phyloP scores from a whole-genome alignment of 1,284 basidiomycete genomes.

The Inonotus hispidus region DNA sequence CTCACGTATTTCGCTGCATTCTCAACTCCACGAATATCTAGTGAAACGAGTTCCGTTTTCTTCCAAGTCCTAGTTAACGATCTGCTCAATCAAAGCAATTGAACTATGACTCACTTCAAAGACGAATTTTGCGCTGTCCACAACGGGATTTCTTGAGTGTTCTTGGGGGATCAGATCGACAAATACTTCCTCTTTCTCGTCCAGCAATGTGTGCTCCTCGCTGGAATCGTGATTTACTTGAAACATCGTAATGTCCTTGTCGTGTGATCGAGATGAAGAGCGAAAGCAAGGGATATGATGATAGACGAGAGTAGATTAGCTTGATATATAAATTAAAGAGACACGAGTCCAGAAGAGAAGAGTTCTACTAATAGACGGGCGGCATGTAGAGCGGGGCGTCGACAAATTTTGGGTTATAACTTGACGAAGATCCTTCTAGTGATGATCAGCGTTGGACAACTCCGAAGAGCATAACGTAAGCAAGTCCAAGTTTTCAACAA shows the following conservation, averaged over 20 bases:
- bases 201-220: neutral
- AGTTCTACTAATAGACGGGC: neutral
- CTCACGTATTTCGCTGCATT: constrained; percentile 57
- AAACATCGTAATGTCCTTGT: neutral
- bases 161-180: neutral
- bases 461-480: too few species aligned
- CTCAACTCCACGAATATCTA: constrained; percentile 52
- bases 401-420: too few species aligned
- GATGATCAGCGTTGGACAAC: too few species aligned
- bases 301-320: neutral
- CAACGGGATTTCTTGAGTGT: constrained; percentile 20
- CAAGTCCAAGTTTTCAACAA: too few species aligned
- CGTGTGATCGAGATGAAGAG: neutral
- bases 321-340: neutral
- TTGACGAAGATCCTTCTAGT: too few species aligned
- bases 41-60: constrained; percentile 52
- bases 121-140: constrained; percentile 22
- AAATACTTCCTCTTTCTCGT: neutral
- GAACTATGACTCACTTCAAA: constrained; percentile 21
- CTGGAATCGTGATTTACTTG: neutral
- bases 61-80: neutral
- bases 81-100: neutral
- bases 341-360: neutral
- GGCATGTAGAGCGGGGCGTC: neutral
- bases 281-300: neutral